phyloP scores from a whole-genome alignment of 352 stramenopile genomes.

The Globisporangium camurandrum region DNA sequence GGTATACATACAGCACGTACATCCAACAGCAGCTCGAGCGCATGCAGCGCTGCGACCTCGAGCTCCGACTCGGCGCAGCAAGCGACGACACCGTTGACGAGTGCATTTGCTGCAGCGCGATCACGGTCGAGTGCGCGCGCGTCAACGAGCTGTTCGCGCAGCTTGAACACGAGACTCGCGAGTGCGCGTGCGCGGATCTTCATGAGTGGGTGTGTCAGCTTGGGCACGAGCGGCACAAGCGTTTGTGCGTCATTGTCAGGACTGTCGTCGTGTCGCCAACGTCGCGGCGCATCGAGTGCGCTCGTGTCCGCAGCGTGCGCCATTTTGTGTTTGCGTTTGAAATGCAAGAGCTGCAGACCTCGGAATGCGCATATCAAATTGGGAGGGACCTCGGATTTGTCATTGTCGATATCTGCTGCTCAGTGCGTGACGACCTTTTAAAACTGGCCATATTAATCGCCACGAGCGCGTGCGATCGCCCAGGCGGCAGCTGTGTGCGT shows the following conservation, averaged over 20 bases:
- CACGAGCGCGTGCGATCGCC: too few relatives aligned
- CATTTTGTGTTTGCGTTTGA: too few relatives aligned
- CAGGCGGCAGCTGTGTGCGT: too few relatives aligned
- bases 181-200: slow-evolving; percentile 56
- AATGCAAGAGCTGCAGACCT: too few relatives aligned
- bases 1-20: background rate
- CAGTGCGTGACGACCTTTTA: too few relatives aligned
- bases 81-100: slow-evolving; percentile 27
- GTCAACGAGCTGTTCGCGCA: slow-evolving; percentile 44
- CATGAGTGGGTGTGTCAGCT: slow-evolving; percentile 52
- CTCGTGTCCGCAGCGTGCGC: slow-evolving; percentile 14
- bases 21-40: slow-evolving; percentile 36
- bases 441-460: too few relatives aligned
- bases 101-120: slow-evolving; percentile 17
- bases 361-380: too few relatives aligned
- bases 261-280: too few relatives aligned
- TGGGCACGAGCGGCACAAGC: slow-evolving; percentile 28
- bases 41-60: slow-evolving; percentile 40
- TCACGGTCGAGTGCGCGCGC: slow-evolving; percentile 22
- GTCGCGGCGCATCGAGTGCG: too few relatives aligned
- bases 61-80: slow-evolving; percentile 32
- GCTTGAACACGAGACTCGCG: slow-evolving; percentile 55
- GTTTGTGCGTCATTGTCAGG: background rate
- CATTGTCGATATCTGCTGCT: too few relatives aligned
- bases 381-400: too few relatives aligned